Evolutionary conservation across 2,329 filamentous ascomycete genomes (phyloP).

Genomic region (Helotiales sp.): DNA sequence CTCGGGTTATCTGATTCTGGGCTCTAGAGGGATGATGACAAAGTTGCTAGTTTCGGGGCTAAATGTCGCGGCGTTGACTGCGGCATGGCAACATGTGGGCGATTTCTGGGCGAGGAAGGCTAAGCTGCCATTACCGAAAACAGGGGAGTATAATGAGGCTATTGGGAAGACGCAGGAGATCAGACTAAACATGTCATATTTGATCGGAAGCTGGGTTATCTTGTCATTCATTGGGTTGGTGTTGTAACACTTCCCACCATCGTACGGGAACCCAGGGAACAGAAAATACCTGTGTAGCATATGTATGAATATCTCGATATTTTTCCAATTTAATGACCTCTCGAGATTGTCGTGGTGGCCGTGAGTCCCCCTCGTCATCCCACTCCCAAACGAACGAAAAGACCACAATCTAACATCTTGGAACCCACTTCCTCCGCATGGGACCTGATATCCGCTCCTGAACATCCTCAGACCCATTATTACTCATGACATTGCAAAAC

Average conservation of each 20-base stretch:
- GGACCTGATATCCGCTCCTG: too few relatives aligned
- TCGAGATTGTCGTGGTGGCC: too few relatives aligned
- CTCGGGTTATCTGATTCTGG: constrained; percentile 10
- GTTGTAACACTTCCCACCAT: too few relatives aligned
- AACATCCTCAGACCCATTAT: too few relatives aligned
- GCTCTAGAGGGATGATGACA: background rate
- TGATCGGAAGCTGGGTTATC: constrained; percentile 23
- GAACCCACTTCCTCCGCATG: too few relatives aligned
- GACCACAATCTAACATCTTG: too few relatives aligned
- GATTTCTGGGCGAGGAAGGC: constrained; percentile 26
- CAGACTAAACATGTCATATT: constrained; percentile 26
- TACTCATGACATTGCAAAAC: too few relatives aligned
- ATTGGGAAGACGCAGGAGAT: constrained; percentile 26
- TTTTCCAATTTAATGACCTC: too few relatives aligned
- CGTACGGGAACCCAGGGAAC: too few relatives aligned
- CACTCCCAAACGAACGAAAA: too few relatives aligned
- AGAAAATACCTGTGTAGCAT: background rate
- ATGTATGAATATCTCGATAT: background rate
- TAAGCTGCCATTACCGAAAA: constrained; percentile 23
- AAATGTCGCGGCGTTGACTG: constrained; percentile 23
- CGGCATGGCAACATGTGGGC: constrained; percentile 21
- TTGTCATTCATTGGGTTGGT: constrained; percentile 8
- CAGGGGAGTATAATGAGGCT: constrained; percentile 28
- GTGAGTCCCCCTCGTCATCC: too few relatives aligned
- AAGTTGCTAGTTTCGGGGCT: constrained; percentile 1